Evolutionary conservation across 176 grass and related monocot species (phyloP), one percentile per base, ranked within the genome.

Genomic region (Oropetium thomaeum): DNA sequence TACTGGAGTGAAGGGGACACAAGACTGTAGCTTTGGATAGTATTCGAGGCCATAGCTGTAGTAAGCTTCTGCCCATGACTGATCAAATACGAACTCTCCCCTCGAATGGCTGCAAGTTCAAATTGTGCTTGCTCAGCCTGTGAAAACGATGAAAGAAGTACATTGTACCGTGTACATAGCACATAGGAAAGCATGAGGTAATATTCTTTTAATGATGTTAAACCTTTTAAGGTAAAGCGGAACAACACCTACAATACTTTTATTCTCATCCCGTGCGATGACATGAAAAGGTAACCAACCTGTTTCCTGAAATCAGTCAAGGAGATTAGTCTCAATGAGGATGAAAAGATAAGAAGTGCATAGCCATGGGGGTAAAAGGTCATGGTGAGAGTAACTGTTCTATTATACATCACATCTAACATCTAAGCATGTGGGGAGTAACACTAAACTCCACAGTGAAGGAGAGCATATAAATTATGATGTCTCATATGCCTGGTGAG

Each of bases 191-290:
- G 40, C 39, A 53, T 9, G 59, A 67, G 12, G 41, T 73, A 43
- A 20, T 61, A 82, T 72, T 64, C 7, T 81, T 68, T 77, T 67
- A 77, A 67, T 47, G 76, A 81, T 73, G 77, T 61, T 75, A 84
- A 85, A 97, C 95, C 95, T 97, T 92, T 97, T 97, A 63, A 93
- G 84, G 85, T 97, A 97, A 92, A 97, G 91, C 3, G 95, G 95
- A 89, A 97, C 91, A 84, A 93, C 95, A 81, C 95, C 95, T 76
- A 93, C 59, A 59, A 92, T 67, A 82, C 79, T 83, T 86, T 76
- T 71, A 71, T 86, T 78, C 71, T 92, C 84, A 14, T 93, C 95
- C 41, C 83, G 89, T 78, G 95, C 95, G 51, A 93, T 83, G 83
- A 97, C 79, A 93, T 97, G 95, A 16, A 93, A 80, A 75, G 95